Evolutionary conservation across 2,329 filamentous ascomycete genomes (phyloP).

Genomic region (Calonectria multiphialidica): DNA sequence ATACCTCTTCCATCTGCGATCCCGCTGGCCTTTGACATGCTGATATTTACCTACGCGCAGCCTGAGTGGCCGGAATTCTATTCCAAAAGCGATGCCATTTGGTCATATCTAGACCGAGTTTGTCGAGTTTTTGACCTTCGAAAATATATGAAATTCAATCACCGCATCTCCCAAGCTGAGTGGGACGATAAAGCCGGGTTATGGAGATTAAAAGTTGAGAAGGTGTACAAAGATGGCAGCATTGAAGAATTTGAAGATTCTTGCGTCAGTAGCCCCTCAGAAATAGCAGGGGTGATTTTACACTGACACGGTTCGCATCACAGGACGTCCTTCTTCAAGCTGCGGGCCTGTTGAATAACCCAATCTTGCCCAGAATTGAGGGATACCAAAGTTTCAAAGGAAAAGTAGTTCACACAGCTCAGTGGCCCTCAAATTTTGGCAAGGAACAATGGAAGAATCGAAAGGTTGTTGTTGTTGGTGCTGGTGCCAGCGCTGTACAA

Average conservation of each 20-base stretch:
- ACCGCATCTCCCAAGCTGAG: not conserved
- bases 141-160: not conserved
- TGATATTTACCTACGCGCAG: not conserved
- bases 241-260: not conserved
- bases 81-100: not conserved
- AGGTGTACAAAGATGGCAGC: not conserved
- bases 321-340: not conserved
- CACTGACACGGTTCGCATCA: not conserved
- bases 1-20: not conserved
- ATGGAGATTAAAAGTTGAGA: not conserved
- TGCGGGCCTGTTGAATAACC: not conserved
- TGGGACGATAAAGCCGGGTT: not conserved
- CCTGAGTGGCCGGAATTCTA: constrained; percentile 1
- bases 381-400: not conserved
- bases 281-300: not conserved
- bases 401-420: not conserved
- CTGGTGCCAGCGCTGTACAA: not conserved
- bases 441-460: not conserved
- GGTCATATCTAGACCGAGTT: not conserved
- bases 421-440: not conserved
- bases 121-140: not conserved
- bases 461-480: not conserved
- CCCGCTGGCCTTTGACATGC: rapidly evolving
- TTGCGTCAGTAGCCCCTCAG: not conserved
- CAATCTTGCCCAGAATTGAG: not conserved